Conservation (phyloP, 2,329 filamentous ascomycete genomes). For the Fusarium protoensiforme region DNA sequence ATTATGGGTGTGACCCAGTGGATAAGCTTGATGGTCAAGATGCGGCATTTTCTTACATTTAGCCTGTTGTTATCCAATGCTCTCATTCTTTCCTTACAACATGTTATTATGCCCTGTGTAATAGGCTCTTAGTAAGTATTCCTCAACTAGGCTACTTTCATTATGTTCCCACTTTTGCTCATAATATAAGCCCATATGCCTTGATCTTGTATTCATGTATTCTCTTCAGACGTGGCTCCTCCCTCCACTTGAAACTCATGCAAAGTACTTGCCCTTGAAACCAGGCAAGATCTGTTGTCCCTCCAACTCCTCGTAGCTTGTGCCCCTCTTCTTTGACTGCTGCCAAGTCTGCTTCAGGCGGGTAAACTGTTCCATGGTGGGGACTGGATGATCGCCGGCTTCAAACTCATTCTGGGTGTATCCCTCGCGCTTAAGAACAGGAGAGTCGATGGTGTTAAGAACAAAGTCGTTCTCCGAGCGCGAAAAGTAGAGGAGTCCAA, state of each 20-base stretch:
- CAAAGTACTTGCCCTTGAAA: slow-evolving; percentile 44
- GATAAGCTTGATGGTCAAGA: neutral
- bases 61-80: neutral
- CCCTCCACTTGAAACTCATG: neutral
- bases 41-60: neutral
- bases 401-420: slow-evolving; percentile 53
- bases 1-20: neutral
- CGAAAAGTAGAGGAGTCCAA: slow-evolving; percentile 64
- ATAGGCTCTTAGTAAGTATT: neutral
- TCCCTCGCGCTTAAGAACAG: slow-evolving; percentile 48
- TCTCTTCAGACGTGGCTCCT: neutral
- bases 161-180: neutral
- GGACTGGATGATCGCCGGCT: slow-evolving; percentile 43
- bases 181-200: neutral
- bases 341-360: slow-evolving; percentile 52
- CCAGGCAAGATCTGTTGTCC: slow-evolving; percentile 50
- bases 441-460: slow-evolving; percentile 52
- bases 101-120: neutral
- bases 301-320: slow-evolving; percentile 39
- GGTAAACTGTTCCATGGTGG: slow-evolving; percentile 53
- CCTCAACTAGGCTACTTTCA: neutral
- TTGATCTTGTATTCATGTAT: neutral
- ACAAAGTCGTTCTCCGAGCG: slow-evolving; percentile 54
- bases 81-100: neutral
- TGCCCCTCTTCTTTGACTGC: slow-evolving; percentile 42